Conservation (phyloP, 345 rosid species). For the Cardamine chenopodiifolia region DNA sequence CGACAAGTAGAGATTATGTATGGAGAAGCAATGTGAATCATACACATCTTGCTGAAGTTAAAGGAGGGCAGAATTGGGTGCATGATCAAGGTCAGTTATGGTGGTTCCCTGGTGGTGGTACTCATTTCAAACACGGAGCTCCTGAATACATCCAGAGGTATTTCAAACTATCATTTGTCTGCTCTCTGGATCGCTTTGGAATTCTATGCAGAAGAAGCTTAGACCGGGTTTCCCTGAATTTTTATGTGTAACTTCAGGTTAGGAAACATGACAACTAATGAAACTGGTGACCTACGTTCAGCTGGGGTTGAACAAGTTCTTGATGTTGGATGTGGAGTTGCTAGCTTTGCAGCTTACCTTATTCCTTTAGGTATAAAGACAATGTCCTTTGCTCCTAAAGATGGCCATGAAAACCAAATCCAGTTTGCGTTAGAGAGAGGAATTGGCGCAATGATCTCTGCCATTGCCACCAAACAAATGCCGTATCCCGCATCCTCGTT, state of each 20-base stretch:
- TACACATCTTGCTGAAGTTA: conserved; percentile 88
- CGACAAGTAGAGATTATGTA: conserved; percentile 79
- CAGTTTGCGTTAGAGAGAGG: conserved; percentile 98
- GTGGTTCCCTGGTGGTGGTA: conserved; percentile 99
- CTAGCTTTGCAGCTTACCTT: conserved; percentile 96
- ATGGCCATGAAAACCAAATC: conserved; percentile 96
- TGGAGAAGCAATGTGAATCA: conserved; percentile 99
- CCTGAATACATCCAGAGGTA: conserved; percentile 82
- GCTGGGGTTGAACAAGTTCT: conserved; percentile 90
- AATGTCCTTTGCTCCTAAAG: conserved; percentile 99
- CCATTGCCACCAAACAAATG: conserved; percentile 84
- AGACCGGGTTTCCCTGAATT: too few relatives aligned
- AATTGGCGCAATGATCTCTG: conserved; percentile 88
- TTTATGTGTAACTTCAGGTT: conserved; percentile 56
- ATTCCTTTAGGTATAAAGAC: conserved; percentile 77
- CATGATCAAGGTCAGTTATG: conserved; percentile 76
- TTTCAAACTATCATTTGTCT: background rate
- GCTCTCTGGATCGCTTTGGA: too few relatives aligned
- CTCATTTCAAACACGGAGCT: conserved; percentile 98
- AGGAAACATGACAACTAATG: conserved; percentile 81
- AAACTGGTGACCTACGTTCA: conserved; percentile 78
- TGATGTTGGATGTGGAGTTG: conserved; percentile 99
- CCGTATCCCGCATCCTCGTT: conserved; percentile 89
- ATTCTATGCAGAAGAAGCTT: background rate
- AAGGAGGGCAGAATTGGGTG: conserved; percentile 99